A percentile compares a stretch with the other conserved stretches of the same genome.
Conservation (phyloP, 176 grass and related monocot genomes). For the Alopecurus myosuroides region DNA sequence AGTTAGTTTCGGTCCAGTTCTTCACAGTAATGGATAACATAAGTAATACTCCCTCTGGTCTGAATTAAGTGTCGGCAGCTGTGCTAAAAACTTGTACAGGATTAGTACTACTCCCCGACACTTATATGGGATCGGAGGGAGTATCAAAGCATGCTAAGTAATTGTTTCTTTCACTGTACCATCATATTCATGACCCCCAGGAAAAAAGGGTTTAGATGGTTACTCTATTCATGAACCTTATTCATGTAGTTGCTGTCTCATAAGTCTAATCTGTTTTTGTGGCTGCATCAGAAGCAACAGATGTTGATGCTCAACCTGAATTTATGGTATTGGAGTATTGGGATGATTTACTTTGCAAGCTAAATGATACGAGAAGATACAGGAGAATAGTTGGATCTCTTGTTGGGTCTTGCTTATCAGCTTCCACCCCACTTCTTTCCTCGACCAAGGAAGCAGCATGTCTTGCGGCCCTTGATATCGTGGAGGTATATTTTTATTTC, state of each 20-base stretch:
- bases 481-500: slow-evolving; percentile 54
- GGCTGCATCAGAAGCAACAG: slow-evolving; percentile 40
- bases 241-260: slow-evolving; percentile 17
- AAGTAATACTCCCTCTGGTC: no score
- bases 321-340: slow-evolving; percentile 76
- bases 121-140: no score
- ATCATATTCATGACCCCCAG: background rate
- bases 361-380: slow-evolving; percentile 88
- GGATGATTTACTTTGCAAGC: slow-evolving; percentile 65
- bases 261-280: background rate
- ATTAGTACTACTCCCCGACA: no score
- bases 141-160: no score
- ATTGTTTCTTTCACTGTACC: background rate
- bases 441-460: slow-evolving; percentile 69
- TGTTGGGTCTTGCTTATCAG: slow-evolving; percentile 73
- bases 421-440: slow-evolving; percentile 71
- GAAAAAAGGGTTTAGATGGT: background rate
- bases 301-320: slow-evolving; percentile 30
- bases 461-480: slow-evolving; percentile 71
- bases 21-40: background rate
- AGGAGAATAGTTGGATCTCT: slow-evolving; percentile 90
- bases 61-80: no score
- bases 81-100: no score
- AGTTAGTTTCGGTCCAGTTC: background rate
- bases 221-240: slow-evolving; percentile 1